phyloP scores from a whole-genome alignment of 2,329 filamentous ascomycete species.

The Aspergillus versicolor region DNA sequence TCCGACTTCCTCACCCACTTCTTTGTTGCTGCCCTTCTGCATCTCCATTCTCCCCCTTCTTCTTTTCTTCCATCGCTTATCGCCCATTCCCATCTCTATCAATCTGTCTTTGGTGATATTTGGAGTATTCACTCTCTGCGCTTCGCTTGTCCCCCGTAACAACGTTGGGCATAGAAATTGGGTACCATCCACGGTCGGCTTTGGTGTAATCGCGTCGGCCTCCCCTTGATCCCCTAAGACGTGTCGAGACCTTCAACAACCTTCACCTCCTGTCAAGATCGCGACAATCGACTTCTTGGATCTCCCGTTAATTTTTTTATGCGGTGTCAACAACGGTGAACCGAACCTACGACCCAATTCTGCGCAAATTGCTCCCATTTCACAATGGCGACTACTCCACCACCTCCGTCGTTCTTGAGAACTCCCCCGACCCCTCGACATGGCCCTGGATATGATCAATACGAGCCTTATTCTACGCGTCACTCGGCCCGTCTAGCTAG shows the following conservation, averaged over 20 bases:
- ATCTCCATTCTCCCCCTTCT: background rate
- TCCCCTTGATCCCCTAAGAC: conserved; percentile 17
- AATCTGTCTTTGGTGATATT: background rate
- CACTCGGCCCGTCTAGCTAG: conserved; percentile 41
- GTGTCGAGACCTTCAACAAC: background rate
- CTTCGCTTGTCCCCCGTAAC: background rate
- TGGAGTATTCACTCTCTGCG: conserved; percentile 7
- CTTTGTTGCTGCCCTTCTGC: conserved; percentile 4
- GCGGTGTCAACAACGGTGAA: background rate
- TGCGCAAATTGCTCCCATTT: conserved; percentile 2
- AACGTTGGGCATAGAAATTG: conserved; percentile 6
- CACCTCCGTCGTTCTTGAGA: conserved; percentile 38
- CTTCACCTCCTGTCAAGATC: background rate
- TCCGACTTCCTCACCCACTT: conserved; percentile 1
- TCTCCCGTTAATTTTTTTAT: background rate
- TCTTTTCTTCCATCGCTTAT: background rate
- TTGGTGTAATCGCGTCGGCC: conserved; percentile 18
- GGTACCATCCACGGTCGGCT: conserved; percentile 12
- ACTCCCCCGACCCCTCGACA: conserved; percentile 47
- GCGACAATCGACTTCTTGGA: conserved; percentile 7
- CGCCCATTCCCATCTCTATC: conserved; percentile 10
- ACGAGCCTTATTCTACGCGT: conserved; percentile 41
- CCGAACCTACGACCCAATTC: background rate
- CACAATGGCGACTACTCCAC: conserved; percentile 47
- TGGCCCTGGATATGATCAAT: conserved; percentile 45